Base-by-base conservation (phyloP, 331 rosid species). In the Arachis monticola region DNA sequence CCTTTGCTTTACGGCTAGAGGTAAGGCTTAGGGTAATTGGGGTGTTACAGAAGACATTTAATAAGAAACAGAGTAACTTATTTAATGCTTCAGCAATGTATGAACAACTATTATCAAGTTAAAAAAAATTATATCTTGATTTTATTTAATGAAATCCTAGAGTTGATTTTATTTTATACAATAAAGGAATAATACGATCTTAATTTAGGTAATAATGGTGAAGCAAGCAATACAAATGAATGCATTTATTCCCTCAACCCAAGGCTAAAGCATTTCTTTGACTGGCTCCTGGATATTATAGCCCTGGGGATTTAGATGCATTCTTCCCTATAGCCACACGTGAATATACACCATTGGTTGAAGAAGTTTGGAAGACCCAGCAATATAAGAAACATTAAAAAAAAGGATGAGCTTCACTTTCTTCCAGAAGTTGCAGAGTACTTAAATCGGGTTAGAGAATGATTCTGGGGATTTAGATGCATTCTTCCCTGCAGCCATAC, bases 301-400 rank as follows among this genome's bases (percentile, higher is more conserved):
- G 92, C 64, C 97, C 99, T 46, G 92, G 92, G 92, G 92, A 78
- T 17, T 17, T 17, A 17, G 22, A 17, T 17, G 22, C 22, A 17
- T 17, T 17, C 22, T 17, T 17, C 22, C 98, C 97, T 64, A 97
- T 97, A 53, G 98, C 99, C 58, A 95, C 99, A 6, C 99, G 98
- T 0, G 99, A 95, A 75, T 95, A 95, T 79, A 97, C 99, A 80
- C 99, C 97, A 13, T 86, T 95, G 79, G 99, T 95, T 38, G 99
- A 95, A 81, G 98, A 95, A 77, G 93, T 92, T 71, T 95, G 99
- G 99, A 92, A 81, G 87, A 17, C 22, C 22, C 22, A 17, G 22
- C 22, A 17, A 17, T 17, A 17, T 17, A 17, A 17, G 22, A 17
- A 17, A 17, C 22, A 17, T 17, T 17, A 17, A 17, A 17, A 17